phyloP scores from a whole-genome alignment of 2,329 filamentous ascomycete species.

The Gaeumannomyces sp. region DNA sequence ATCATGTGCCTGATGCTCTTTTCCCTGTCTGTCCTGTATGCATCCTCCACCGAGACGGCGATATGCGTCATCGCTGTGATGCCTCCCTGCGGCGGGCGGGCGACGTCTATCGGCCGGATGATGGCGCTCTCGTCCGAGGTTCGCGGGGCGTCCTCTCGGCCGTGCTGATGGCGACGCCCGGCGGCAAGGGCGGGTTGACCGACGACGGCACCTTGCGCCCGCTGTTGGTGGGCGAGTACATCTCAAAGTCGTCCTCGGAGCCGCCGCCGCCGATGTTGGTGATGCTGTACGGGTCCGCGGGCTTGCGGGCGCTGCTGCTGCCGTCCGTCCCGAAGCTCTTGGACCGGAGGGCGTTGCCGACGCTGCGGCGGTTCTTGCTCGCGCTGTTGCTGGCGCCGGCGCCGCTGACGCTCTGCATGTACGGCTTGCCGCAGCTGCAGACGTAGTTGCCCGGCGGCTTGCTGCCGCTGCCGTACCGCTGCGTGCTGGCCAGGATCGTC shows the following conservation, averaged over 20 bases:
- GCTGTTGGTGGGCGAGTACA: not conserved
- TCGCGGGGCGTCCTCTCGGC: not conserved
- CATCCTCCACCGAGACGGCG: not conserved
- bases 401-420: not conserved
- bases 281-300: not conserved
- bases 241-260: not conserved
- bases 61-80: not conserved
- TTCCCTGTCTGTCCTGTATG: not conserved
- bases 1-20: constrained; percentile 6
- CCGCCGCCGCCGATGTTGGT: not conserved
- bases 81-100: no score
- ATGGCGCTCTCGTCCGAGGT: not conserved
- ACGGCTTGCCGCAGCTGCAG: constrained; percentile 3
- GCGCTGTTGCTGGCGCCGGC: not conserved
- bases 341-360: not conserved
- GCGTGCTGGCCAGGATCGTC: not conserved
- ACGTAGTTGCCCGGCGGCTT: not conserved
- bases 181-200: no score
- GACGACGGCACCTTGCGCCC: not conserved
- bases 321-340: not conserved
- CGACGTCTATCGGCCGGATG: not conserved
- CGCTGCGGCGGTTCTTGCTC: not conserved
- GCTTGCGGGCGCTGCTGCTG: not conserved
- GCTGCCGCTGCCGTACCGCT: constrained; percentile 4
- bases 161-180: not conserved